Percentiles rank a stretch among this genome's conserved stretches.
phyloP scores from a whole-genome alignment of 2,329 filamentous ascomycete genomes.

The Grosmannia huntii region DNA sequence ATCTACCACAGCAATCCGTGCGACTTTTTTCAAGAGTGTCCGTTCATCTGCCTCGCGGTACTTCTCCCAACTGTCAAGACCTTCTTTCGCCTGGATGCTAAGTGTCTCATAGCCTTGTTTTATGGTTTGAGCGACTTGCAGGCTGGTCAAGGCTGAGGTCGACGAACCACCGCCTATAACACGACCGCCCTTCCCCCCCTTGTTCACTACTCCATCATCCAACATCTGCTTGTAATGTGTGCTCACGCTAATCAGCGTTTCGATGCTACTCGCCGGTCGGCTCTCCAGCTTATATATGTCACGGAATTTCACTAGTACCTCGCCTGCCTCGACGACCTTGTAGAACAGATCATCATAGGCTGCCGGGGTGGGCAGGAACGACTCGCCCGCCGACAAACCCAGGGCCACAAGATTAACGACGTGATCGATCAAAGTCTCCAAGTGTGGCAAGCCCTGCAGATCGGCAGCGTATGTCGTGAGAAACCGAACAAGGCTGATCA shows the following conservation, averaged over 20 bases:
- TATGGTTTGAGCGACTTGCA: slow-evolving; percentile 80
- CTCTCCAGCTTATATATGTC: slow-evolving; percentile 55
- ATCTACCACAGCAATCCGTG: slow-evolving; percentile 59
- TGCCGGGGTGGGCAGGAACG: slow-evolving; percentile 75
- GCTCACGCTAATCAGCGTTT: slow-evolving; percentile 70
- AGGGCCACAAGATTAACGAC: slow-evolving; percentile 75
- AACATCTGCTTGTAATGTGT: slow-evolving; percentile 81
- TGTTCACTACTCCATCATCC: slow-evolving; percentile 30
- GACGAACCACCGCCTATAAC: slow-evolving; percentile 20
- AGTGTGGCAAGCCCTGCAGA: slow-evolving; percentile 51
- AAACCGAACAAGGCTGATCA: slow-evolving; percentile 82
- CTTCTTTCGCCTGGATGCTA: slow-evolving; percentile 80
- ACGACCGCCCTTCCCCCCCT: slow-evolving; percentile 25
- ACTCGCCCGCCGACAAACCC: slow-evolving; percentile 74
- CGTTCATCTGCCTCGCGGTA: slow-evolving; percentile 83
- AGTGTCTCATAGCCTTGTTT: slow-evolving; percentile 94
- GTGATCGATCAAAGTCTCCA: slow-evolving; percentile 61
- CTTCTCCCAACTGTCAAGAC: slow-evolving; percentile 70
- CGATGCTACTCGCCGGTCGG: slow-evolving; percentile 57
- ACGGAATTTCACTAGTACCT: slow-evolving; percentile 69
- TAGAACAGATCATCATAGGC: slow-evolving; percentile 97
- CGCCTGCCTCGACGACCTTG: slow-evolving; percentile 88
- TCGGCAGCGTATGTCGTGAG: slow-evolving; percentile 76
- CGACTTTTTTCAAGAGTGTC: slow-evolving; percentile 74
- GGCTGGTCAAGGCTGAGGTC: slow-evolving; percentile 62